Evolutionary conservation across 768 basidiomycete species (phyloP).

Genomic region (Rhizopogon rudus): DNA sequence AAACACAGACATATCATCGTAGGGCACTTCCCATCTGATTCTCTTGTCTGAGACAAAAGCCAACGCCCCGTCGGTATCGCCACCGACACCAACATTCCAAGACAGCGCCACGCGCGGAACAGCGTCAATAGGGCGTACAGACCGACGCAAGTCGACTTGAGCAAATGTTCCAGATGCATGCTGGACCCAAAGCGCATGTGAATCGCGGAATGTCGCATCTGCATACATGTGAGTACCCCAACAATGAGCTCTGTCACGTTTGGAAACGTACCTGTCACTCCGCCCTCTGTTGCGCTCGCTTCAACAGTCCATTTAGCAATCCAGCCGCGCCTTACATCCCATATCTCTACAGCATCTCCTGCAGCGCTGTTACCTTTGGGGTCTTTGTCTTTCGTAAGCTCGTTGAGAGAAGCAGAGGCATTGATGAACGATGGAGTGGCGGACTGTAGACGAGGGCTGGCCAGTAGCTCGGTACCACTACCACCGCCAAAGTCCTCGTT

Average conservation of each 20-base stretch:
- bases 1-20: constrained; percentile 69
- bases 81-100: constrained; percentile 44
- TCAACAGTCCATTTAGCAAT: constrained; percentile 79
- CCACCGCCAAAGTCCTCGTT: constrained; percentile 49
- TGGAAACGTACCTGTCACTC: constrained; percentile 57
- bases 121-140: constrained; percentile 59
- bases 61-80: constrained; percentile 44
- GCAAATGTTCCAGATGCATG: constrained; percentile 75
- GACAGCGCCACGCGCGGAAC: constrained; percentile 58
- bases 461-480: constrained; percentile 15
- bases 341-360: constrained; percentile 72
- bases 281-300: constrained; percentile 62
- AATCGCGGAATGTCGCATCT: constrained; percentile 70
- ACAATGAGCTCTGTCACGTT: not conserved
- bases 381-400: constrained; percentile 11
- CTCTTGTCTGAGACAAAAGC: constrained; percentile 61
- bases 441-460: constrained; percentile 24
- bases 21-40: constrained; percentile 60
- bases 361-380: constrained; percentile 9
- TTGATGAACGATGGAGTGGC: constrained; percentile 16
- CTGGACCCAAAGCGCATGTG: constrained; percentile 68
- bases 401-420: constrained; percentile 3
- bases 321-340: constrained; percentile 81
- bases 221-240: not conserved
- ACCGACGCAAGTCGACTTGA: constrained; percentile 69